Conservation (phyloP, 192 early-diverging fungal genomes). For the Podila horticola region DNA sequence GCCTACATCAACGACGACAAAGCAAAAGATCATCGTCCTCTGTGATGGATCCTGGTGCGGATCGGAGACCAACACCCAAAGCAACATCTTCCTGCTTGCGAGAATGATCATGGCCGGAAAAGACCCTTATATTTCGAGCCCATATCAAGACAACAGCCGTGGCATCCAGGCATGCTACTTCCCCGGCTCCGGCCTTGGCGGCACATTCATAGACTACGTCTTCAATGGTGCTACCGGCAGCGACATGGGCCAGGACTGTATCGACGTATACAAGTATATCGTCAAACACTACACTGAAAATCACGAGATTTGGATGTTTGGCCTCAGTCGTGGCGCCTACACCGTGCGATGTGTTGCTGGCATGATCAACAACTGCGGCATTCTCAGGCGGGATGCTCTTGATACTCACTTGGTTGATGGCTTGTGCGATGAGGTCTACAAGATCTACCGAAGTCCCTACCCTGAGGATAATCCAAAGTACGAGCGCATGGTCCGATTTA, state of each 20-base stretch:
- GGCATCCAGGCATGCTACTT: conserved; percentile 14
- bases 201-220: conserved; percentile 18
- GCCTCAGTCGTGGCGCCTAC: conserved; percentile 26
- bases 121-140: not conserved
- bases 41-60: conserved; percentile 24
- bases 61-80: conserved; percentile 11
- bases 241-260: not conserved
- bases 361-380: conserved; percentile 39
- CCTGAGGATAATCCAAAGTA: conserved; percentile 4
- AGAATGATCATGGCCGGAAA: conserved; percentile 15
- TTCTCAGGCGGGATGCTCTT: conserved; percentile 4
- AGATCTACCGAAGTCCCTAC: conserved; percentile 7
- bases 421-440: conserved; percentile 9
- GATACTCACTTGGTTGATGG: no score
- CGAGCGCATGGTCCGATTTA: not conserved
- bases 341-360: conserved; percentile 27
- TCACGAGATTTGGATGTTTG: conserved; percentile 53
- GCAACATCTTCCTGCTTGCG: conserved; percentile 20
- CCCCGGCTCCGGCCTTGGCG: conserved; percentile 3
- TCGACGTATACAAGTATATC: conserved; percentile 20
- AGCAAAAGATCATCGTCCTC: conserved; percentile 21
- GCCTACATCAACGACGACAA: no score
- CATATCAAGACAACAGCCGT: no score
- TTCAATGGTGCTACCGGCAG: not conserved
- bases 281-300: not conserved